Conservation (phyloP, 192 early-diverging fungal genomes). For the Funneliformis geosporum region DNA sequence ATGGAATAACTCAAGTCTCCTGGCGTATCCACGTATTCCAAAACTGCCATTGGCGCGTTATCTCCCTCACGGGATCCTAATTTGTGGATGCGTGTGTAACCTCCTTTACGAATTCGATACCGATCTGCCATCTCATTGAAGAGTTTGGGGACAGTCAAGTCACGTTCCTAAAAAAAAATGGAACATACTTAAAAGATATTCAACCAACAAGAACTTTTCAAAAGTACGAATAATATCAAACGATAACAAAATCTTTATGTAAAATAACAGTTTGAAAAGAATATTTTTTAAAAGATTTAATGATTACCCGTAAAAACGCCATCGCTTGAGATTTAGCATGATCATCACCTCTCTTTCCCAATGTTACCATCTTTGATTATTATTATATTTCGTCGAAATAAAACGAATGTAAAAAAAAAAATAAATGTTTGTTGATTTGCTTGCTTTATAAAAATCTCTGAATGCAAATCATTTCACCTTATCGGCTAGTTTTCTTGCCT, state of each 20-base stretch:
- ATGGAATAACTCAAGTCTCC: constrained; percentile 68
- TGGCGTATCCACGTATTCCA: constrained; percentile 88
- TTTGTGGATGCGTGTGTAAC: constrained; percentile 86
- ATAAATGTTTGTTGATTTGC: not conserved
- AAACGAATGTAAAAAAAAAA: not conserved
- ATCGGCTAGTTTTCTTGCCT: constrained; percentile 82
- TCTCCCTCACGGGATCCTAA: constrained; percentile 80
- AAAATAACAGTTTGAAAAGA: too few relatives aligned
- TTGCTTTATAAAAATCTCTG: not conserved
- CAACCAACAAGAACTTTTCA: not conserved
- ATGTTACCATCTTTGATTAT: constrained; percentile 71
- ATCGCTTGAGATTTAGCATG: constrained; percentile 63
- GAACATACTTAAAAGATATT: too few relatives aligned
- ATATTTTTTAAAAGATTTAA: not conserved
- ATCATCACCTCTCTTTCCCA: constrained; percentile 72
- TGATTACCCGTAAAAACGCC: constrained; percentile 53
- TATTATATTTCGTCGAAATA: not conserved
- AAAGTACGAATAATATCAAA: not conserved
- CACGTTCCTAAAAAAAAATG: constrained; percentile 59
- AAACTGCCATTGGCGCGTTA: constrained; percentile 83
- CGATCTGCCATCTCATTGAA: constrained; percentile 81
- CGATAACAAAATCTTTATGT: not conserved
- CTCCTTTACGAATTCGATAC: constrained; percentile 74
- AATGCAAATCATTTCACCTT: constrained; percentile 46
- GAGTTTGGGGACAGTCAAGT: constrained; percentile 76